phyloP scores from a whole-genome alignment of 2,329 filamentous ascomycete genomes.

The Fusarium pseudocircinatum region DNA sequence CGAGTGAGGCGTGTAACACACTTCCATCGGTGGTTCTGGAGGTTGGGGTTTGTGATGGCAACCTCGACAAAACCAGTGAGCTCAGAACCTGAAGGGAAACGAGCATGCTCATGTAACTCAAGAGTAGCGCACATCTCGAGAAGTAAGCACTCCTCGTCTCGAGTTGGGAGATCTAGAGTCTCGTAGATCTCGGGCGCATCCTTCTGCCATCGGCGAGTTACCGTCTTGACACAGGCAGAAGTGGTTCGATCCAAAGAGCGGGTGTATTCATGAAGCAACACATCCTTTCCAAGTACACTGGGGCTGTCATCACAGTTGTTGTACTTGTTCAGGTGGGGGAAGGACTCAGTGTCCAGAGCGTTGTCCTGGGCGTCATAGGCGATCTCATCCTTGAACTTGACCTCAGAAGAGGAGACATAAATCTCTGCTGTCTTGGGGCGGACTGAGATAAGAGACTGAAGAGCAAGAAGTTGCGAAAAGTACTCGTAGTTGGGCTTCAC shows the following conservation, averaged over 20 bases:
- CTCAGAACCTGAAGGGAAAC: constrained; percentile 68
- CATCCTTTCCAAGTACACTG: constrained; percentile 61
- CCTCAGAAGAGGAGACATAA: constrained; percentile 64
- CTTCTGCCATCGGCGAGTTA: constrained; percentile 66
- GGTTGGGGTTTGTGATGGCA: constrained; percentile 61
- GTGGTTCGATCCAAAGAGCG: constrained; percentile 63
- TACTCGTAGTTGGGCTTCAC: constrained; percentile 71
- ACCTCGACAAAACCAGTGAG: constrained; percentile 69
- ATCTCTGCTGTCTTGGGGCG: constrained; percentile 68
- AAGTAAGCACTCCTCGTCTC: constrained; percentile 64
- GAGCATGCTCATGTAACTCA: constrained; percentile 65
- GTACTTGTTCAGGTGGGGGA: constrained; percentile 65
- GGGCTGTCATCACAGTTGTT: constrained; percentile 63
- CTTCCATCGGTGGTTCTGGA: constrained; percentile 68
- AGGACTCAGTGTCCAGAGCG: constrained; percentile 57
- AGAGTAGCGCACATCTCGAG: constrained; percentile 71
- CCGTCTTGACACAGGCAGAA: constrained; percentile 63
- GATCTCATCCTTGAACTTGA: constrained; percentile 60
- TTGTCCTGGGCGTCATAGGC: constrained; percentile 56
- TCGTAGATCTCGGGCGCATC: constrained; percentile 66
- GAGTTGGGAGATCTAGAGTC: constrained; percentile 58
- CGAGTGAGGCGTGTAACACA: constrained; percentile 67
- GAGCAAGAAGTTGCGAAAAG: constrained; percentile 64
- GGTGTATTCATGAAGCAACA: constrained; percentile 68
- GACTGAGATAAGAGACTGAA: constrained; percentile 63